Conservation (phyloP, 2,329 filamentous ascomycete species). For the Aspergillus uvarum region DNA sequence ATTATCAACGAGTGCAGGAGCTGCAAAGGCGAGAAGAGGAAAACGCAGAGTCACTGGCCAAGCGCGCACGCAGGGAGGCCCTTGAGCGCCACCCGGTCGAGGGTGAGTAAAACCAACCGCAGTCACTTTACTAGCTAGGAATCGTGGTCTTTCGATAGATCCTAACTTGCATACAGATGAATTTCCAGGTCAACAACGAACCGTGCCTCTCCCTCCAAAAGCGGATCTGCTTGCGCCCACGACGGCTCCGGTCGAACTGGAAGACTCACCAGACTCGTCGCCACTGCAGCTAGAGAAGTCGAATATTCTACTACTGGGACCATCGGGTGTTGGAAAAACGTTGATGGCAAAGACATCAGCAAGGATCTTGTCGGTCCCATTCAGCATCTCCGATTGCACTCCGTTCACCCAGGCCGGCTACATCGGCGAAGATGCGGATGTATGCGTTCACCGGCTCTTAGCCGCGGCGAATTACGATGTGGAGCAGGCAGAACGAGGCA, state of each 20-base stretch:
- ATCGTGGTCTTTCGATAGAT: not conserved
- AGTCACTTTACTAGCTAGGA: no score
- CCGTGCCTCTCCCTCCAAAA: slow-evolving; percentile 42
- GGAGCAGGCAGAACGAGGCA: slow-evolving; percentile 80
- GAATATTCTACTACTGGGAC: slow-evolving; percentile 85
- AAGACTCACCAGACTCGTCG: slow-evolving; percentile 56
- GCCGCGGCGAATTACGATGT: slow-evolving; percentile 89
- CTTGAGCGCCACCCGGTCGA: slow-evolving; percentile 72
- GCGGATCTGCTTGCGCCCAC: slow-evolving; percentile 25
- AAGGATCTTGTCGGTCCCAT: slow-evolving; percentile 89
- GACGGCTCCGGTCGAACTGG: slow-evolving; percentile 42
- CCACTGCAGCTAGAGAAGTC: slow-evolving; percentile 87
- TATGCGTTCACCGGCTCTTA: slow-evolving; percentile 85
- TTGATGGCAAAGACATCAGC: slow-evolving; percentile 88
- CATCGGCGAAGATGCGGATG: slow-evolving; percentile 96
- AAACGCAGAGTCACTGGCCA: slow-evolving; percentile 69
- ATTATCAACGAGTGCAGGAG: slow-evolving; percentile 85
- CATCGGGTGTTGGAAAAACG: slow-evolving; percentile 94
- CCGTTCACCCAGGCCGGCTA: slow-evolving; percentile 96
- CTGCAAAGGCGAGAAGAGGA: slow-evolving; percentile 74
- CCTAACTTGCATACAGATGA: slow-evolving; percentile 50
- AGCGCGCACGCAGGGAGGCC: slow-evolving; percentile 69
- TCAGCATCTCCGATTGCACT: slow-evolving; percentile 93
- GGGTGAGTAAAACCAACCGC: no score
- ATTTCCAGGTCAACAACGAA: slow-evolving; percentile 60